Evolutionary conservation across 2,329 filamentous ascomycete genomes (phyloP).

Genomic region (Cordyceps javanica): DNA sequence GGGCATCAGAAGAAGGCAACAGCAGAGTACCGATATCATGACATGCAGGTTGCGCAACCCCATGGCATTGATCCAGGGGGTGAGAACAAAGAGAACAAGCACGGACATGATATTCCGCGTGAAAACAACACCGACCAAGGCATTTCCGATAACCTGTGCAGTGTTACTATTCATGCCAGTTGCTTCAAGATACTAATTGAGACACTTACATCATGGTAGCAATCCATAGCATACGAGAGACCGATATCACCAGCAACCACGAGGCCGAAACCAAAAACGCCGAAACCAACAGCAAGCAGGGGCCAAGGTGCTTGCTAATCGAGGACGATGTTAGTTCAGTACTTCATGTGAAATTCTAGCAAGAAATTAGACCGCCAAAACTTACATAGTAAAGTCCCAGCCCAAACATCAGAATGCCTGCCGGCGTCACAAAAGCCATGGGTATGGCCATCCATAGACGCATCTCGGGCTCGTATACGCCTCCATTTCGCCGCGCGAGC

Average conservation of each 20-base stretch:
- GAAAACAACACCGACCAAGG: constrained; percentile 20
- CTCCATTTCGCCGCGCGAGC: constrained; percentile 30
- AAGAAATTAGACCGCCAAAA: fast-evolving
- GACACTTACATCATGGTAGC: constrained; percentile 28
- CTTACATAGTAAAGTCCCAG: constrained; percentile 26
- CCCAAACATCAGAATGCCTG: constrained; percentile 32
- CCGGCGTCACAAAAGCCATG: constrained; percentile 23
- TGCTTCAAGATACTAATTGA: neutral
- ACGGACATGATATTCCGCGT: constrained; percentile 20
- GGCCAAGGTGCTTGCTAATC: constrained; percentile 33
- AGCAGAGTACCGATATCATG: constrained; percentile 13
- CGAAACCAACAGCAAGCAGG: constrained; percentile 28
- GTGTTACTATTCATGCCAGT: neutral
- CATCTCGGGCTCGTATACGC: constrained; percentile 39
- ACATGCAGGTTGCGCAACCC: constrained; percentile 14
- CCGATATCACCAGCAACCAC: constrained; percentile 27
- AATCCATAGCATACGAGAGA: constrained; percentile 29
- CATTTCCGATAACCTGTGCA: constrained; percentile 20
- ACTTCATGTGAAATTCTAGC: too few relatives aligned
- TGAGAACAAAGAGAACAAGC: constrained; percentile 17
- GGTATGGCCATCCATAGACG: constrained; percentile 26
- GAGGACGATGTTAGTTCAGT: neutral
- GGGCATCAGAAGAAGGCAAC: constrained; percentile 11
- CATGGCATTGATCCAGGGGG: constrained; percentile 20
- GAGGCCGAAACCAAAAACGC: constrained; percentile 31